These are phyloP conservation scores for Neoboletus subvelutipes DNA, from an alignment of 768 basidiomycete genomes.

Conservation along the genomic window DNA sequence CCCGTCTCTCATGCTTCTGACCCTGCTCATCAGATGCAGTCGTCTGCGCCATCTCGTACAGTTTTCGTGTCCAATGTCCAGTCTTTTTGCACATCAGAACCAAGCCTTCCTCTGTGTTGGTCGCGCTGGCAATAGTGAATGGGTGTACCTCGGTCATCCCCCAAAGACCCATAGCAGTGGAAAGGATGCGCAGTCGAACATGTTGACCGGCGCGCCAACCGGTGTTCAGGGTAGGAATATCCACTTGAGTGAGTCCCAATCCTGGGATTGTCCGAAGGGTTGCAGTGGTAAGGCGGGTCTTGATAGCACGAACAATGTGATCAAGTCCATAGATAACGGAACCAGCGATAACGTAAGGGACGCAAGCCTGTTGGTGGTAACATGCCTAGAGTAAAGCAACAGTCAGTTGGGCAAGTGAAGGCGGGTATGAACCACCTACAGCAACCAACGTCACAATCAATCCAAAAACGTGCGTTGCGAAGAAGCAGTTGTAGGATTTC, in stretches of 20 bases:
- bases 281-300: slow-evolving; percentile 62
- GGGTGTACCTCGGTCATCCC: slow-evolving; percentile 71
- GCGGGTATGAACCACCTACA: slow-evolving; percentile 36
- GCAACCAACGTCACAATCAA: slow-evolving; percentile 55
- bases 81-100: slow-evolving; percentile 64
- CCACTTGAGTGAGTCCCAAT: slow-evolving; percentile 60
- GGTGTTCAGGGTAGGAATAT: slow-evolving; percentile 55
- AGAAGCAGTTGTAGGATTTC: slow-evolving; percentile 64
- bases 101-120: slow-evolving; percentile 56
- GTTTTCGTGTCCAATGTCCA: slow-evolving; percentile 60
- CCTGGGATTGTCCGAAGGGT: slow-evolving; percentile 59
- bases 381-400: slow-evolving; percentile 34
- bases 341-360: slow-evolving; percentile 56
- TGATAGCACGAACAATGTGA: slow-evolving; percentile 54
- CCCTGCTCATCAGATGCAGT: slow-evolving; percentile 26
- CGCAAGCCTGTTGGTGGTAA: slow-evolving; percentile 49
- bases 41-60: slow-evolving; percentile 51
- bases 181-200: slow-evolving; percentile 66
- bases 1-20: slow-evolving; percentile 17
- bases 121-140: slow-evolving; percentile 76
- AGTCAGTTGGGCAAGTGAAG: slow-evolving; percentile 1
- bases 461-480: slow-evolving; percentile 56
- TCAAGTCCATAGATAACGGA: slow-evolving; percentile 57
- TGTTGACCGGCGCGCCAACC: slow-evolving; percentile 92
- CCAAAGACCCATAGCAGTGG: slow-evolving; percentile 50